phyloP scores from a whole-genome alignment of 495 filamentous ascomycete species.

The Mytilinidion resinicola region DNA sequence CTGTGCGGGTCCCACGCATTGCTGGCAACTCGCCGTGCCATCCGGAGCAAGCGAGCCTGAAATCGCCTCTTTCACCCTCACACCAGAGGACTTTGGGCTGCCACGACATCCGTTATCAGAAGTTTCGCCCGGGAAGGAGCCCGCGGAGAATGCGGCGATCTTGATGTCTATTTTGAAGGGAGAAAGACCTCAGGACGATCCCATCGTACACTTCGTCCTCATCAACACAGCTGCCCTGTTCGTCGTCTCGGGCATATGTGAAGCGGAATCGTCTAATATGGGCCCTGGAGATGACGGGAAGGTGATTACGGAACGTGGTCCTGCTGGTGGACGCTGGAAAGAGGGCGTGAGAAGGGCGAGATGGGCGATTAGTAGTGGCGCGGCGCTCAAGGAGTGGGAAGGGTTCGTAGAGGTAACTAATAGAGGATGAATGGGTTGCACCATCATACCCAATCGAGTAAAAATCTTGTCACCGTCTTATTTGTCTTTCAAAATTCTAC shows the following conservation, averaged over 20 bases:
- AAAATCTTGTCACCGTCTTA: too few species aligned
- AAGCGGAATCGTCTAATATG: constrained; percentile 69
- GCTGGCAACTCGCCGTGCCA: constrained; percentile 69
- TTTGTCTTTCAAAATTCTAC: too few species aligned
- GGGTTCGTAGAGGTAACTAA: constrained; percentile 38
- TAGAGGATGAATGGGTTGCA: not conserved
- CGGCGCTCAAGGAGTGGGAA: constrained; percentile 62
- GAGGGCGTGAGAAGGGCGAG: constrained; percentile 78
- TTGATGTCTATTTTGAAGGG: constrained; percentile 69
- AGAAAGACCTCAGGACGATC: constrained; percentile 63
- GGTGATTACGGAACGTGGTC: constrained; percentile 72
- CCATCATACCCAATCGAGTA: too few species aligned
- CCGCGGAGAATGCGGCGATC: constrained; percentile 79
- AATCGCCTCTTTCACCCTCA: constrained; percentile 66
- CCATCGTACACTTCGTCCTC: constrained; percentile 87
- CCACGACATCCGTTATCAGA: constrained; percentile 62
- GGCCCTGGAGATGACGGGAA: constrained; percentile 65
- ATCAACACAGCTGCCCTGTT: constrained; percentile 88
- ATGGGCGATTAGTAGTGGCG: constrained; percentile 76
- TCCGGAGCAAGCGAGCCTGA: constrained; percentile 48
- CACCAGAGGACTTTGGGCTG: constrained; percentile 80
- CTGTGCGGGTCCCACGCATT: constrained; percentile 77
- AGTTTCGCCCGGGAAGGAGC: constrained; percentile 78
- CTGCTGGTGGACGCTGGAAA: constrained; percentile 84
- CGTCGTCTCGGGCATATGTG: constrained; percentile 78